Evolutionary conservation across 768 basidiomycete genomes (phyloP), one percentile per base, ranked within the genome.

Genomic region (Lentinula aciculospora): DNA sequence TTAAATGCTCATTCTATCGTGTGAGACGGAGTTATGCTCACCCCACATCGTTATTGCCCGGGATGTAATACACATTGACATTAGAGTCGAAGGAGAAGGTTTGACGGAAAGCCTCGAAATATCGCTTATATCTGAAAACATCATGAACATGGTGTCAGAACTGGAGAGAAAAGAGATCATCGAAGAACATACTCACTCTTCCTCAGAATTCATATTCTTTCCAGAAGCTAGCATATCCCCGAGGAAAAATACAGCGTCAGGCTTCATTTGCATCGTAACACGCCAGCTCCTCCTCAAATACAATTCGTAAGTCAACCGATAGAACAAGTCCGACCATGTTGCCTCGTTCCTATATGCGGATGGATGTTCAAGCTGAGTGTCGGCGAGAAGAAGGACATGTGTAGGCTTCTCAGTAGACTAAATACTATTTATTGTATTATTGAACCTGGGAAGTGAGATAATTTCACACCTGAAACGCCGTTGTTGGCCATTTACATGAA

Each of bases 41-140:
- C 80, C 84, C 84, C 45, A 94, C 78, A 63, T 94, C 92, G 62
- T 85, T 86, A 62, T 94, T 94, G n/a, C 92, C 92, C 6, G 88
- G 85, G 40, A 91, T 74, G 64, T 81, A 84, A 70, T 84, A 79
- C 53, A 77, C 74, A 0, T 74, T 65, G 15, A 74, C 67, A 3
- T 71, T 70, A 13, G 71, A 57, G 19, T 78, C 68, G 1, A 74
- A 63, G 17, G 73, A 67, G 64, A 91, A 91, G 29, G 85, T 83
- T 3, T 73, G 71, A 63, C 82, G 78, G 73, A 92, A 92, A 53
- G 82, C 78, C 32, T 72, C 69, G 19, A 73, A 75, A 57, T 89
- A 89, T 21, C 69, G 65, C 36, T 79, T 71, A 67, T 89, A 90
- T 66, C 91, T 93, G 42, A 61, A 58, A 37, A 27, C 47, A 25